phyloP scores from a whole-genome alignment of 1,284 basidiomycete genomes.

The Anthracocystis walkeri region DNA sequence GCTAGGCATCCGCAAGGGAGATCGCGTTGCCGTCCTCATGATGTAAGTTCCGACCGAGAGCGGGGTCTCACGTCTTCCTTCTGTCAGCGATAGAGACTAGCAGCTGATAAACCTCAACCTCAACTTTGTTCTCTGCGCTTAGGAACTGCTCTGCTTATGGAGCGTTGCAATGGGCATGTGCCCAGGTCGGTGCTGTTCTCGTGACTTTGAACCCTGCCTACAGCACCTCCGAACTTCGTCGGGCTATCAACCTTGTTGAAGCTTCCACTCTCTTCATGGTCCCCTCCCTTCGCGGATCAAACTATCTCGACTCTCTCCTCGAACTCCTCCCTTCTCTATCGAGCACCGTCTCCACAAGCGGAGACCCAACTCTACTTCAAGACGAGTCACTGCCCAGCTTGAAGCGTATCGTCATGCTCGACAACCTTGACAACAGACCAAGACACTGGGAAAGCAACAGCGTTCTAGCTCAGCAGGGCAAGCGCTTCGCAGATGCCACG shows the following conservation, averaged over 20 bases:
- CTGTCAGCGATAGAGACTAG: not conserved
- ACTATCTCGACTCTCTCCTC: slow-evolving; percentile 70
- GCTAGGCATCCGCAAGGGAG: slow-evolving; percentile 81
- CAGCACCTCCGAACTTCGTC: slow-evolving; percentile 77
- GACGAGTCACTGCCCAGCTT: slow-evolving; percentile 76
- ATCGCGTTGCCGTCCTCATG: slow-evolving; percentile 84
- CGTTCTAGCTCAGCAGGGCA: slow-evolving; percentile 45
- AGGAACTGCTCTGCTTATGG: slow-evolving; percentile 77
- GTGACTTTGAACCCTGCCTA: slow-evolving; percentile 87
- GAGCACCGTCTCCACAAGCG: slow-evolving; percentile 71
- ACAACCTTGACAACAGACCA: slow-evolving; percentile 72
- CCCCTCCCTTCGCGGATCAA: slow-evolving; percentile 72
- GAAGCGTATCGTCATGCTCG: slow-evolving; percentile 78
- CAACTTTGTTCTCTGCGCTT: not conserved
- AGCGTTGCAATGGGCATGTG: slow-evolving; percentile 83
- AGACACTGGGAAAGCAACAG: slow-evolving; percentile 55
- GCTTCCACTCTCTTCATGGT: slow-evolving; percentile 81
- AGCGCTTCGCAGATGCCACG: slow-evolving; percentile 48
- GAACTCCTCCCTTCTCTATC: slow-evolving; percentile 76
- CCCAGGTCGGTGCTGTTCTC: slow-evolving; percentile 81
- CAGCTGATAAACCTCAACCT: not conserved
- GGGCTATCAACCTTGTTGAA: slow-evolving; percentile 76
- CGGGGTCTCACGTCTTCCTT: not conserved
- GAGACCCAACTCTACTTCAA: slow-evolving; percentile 70
- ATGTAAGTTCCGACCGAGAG: slow-evolving; percentile 61